Conservation (phyloP, 1,284 basidiomycete genomes). For the Microbotryum saponariae region DNA sequence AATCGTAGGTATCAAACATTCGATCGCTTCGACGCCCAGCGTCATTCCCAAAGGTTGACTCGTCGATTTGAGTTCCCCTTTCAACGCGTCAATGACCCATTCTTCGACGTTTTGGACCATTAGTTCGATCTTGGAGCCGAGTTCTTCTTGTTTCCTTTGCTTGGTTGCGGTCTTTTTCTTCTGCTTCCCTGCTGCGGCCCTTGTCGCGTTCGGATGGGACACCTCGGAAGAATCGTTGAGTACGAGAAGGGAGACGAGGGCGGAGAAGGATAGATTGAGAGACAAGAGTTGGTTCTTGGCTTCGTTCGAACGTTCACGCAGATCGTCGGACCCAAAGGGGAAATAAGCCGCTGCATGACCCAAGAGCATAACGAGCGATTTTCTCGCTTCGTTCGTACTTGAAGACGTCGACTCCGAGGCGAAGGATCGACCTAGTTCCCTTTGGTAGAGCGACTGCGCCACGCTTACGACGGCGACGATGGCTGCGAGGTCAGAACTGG, state of each 20-base stretch:
- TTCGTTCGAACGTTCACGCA: constrained; percentile 36
- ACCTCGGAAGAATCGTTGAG: constrained; percentile 36
- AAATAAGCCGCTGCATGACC: constrained; percentile 73
- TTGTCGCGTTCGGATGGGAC: neutral
- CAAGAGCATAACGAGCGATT: constrained; percentile 52
- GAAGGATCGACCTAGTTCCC: constrained; percentile 41
- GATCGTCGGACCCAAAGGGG: constrained; percentile 53
- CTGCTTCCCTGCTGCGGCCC: constrained; percentile 35
- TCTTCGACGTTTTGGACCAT: constrained; percentile 55
- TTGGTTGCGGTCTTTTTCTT: constrained; percentile 34
- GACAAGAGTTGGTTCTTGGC: constrained; percentile 52
- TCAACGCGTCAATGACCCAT: constrained; percentile 63
- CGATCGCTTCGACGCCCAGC: constrained; percentile 44
- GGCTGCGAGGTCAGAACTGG: constrained; percentile 46
- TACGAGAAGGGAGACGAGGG: constrained; percentile 58
- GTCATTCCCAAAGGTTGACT: no score
- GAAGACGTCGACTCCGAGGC: neutral
- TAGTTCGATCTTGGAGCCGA: constrained; percentile 34
- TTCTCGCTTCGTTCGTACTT: constrained; percentile 8
- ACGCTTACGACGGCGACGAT: constrained; percentile 58
- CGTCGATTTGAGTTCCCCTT: constrained; percentile 42
- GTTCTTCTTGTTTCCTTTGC: constrained; percentile 9
- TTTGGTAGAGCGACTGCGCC: constrained; percentile 58
- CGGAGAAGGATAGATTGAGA: constrained; percentile 66
- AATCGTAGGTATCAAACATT: constrained; percentile 47